A percentile compares a stretch with the other conserved stretches of the same genome.
Evolutionary conservation across 208 protist species (phyloP).

Genomic region (Phytomonas sp.): DNA sequence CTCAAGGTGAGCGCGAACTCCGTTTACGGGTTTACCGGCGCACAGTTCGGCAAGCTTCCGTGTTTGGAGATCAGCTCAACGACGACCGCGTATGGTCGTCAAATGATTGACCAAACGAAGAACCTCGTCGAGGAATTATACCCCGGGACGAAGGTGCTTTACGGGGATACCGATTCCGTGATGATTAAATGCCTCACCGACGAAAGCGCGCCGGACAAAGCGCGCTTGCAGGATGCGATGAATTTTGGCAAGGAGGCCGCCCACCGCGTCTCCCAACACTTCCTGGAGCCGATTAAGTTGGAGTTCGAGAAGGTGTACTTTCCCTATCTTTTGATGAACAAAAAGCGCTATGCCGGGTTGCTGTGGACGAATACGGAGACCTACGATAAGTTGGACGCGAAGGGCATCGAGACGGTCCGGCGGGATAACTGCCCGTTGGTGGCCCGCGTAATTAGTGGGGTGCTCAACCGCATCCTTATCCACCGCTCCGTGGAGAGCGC

Average conservation of each 20-base stretch:
- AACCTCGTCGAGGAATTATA: slow-evolving; percentile 92
- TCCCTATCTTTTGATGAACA: slow-evolving; percentile 99
- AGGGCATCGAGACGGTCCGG: slow-evolving; percentile 98
- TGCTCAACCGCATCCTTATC: slow-evolving; percentile 81
- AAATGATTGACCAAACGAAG: slow-evolving; percentile 98
- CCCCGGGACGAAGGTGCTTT: slow-evolving; percentile 97
- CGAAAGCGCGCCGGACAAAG: slow-evolving; percentile 56
- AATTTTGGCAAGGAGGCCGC: slow-evolving; percentile 91
- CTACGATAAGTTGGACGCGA: slow-evolving; percentile 99
- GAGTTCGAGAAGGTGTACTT: slow-evolving; percentile 99
- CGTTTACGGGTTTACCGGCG: slow-evolving; percentile 99
- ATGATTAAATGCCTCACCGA: slow-evolving; percentile 93
- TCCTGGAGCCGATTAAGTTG: slow-evolving; percentile 96
- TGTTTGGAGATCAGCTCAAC: slow-evolving; percentile 95
- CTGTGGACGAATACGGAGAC: slow-evolving; percentile 97
- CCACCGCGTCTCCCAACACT: slow-evolving; percentile 71
- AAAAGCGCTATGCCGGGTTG: slow-evolving; percentile 99
- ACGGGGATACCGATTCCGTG: slow-evolving; percentile 99
- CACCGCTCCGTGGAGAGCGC: slow-evolving; percentile 79
- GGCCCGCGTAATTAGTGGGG: slow-evolving; percentile 69
- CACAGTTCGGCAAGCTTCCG: slow-evolving; percentile 96
- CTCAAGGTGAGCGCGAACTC: slow-evolving; percentile 99
- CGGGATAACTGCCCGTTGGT: slow-evolving; percentile 98
- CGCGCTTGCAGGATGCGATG: slow-evolving; percentile 47
- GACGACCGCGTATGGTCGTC: slow-evolving; percentile 97